Evolutionary conservation across 108 stramenopile species (phyloP).

Genomic region (Skeletonema marinoi): DNA sequence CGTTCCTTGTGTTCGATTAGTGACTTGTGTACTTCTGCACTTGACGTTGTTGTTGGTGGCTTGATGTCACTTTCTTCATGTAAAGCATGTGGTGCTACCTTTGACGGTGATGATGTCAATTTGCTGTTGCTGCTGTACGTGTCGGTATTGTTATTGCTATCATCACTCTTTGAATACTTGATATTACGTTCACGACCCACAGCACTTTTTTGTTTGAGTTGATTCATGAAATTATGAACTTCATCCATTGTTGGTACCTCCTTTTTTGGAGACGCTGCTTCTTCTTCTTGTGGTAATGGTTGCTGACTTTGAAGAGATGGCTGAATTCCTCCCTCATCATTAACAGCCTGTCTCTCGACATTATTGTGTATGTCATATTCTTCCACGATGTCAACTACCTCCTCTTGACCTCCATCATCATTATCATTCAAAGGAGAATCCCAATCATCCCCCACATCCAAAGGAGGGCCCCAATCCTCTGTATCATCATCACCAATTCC

Average conservation of each 20-base stretch:
- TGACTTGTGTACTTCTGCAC: background rate
- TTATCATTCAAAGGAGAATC: background rate
- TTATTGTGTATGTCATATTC: background rate
- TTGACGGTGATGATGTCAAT: background rate
- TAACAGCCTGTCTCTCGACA: constrained; percentile 7
- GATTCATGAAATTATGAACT: constrained; percentile 35
- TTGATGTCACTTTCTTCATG: background rate
- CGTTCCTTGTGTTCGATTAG: constrained; percentile 30
- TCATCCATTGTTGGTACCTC: constrained; percentile 24
- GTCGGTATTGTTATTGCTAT: background rate
- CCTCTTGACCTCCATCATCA: background rate
- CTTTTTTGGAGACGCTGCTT: background rate
- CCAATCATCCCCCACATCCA: constrained; percentile 3
- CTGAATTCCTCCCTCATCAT: constrained; percentile 3
- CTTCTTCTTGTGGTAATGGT: background rate
- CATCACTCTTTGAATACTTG: background rate
- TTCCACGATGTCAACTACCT: background rate
- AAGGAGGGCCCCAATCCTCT: no score
- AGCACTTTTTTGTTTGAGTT: constrained; percentile 9
- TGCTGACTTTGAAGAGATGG: background rate
- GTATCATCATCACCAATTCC: no score
- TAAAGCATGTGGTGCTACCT: background rate
- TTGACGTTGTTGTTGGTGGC: background rate
- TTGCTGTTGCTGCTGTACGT: background rate
- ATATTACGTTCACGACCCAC: background rate